A percentile compares a stretch with the other conserved stretches of the same genome.
These are phyloP conservation scores for Colletotrichum abscissum DNA, from an alignment of 2,329 filamentous ascomycete genomes.

Conservation along the genomic window DNA sequence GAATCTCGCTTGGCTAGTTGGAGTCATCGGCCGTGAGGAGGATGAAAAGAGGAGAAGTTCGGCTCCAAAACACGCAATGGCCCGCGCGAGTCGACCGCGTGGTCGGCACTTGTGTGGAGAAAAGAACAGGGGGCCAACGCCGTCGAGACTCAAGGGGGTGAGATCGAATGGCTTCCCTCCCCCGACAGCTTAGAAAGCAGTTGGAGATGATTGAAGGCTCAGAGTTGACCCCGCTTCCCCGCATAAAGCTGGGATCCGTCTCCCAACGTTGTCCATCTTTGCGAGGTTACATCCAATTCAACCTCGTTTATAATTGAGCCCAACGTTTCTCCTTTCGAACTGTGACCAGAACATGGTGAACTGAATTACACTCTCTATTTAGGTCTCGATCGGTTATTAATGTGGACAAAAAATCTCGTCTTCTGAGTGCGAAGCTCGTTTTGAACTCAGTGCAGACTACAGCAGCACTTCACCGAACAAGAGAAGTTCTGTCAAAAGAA, in stretches of 20 bases:
- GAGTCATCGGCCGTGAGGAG: constrained; percentile 5
- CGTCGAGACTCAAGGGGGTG: background rate
- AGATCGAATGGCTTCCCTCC: background rate
- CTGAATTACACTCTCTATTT: no score
- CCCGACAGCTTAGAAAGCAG: constrained; percentile 13
- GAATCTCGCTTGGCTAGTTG: background rate
- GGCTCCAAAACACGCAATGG: background rate
- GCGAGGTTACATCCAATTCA: background rate
- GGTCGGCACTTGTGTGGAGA: constrained; percentile 27
- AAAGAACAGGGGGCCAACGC: background rate
- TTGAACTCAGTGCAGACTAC: no score
- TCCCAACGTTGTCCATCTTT: background rate
- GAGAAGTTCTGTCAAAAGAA: no score
- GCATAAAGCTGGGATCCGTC: background rate
- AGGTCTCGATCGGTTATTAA: no score
- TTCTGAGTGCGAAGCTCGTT: no score
- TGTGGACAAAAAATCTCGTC: no score
- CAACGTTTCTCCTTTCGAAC: background rate
- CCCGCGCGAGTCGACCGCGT: constrained; percentile 8
- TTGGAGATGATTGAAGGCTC: constrained; percentile 19
- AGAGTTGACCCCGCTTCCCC: constrained; percentile 13
- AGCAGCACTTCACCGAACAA: no score
- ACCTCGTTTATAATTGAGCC: background rate
- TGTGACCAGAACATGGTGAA: background rate
- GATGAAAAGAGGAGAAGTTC: constrained; percentile 27